Percentiles rank a stretch among this genome's conserved stretches.
Conservation (phyloP, 2,329 filamentous ascomycete genomes). For the Corniculantispora saksenae region DNA sequence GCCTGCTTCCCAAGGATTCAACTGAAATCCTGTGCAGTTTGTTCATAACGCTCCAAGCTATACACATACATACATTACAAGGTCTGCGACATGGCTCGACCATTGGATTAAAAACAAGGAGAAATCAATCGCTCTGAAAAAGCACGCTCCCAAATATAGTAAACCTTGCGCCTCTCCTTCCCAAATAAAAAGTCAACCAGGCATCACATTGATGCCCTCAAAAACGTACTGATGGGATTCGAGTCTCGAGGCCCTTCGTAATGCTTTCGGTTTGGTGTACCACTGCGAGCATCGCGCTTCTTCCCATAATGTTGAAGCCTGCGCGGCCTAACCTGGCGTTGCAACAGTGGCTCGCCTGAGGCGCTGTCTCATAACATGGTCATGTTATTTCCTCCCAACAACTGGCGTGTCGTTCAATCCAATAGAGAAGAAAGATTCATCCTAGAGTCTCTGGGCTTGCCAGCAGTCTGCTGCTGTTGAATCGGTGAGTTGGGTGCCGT, state of each 20-base stretch:
- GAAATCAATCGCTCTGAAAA: background rate
- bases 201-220: background rate
- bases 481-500: constrained; percentile 32
- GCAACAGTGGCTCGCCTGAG: background rate
- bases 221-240: background rate
- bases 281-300: background rate
- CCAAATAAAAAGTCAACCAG: background rate
- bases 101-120: background rate
- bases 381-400: background rate
- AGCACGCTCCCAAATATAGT: background rate
- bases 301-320: background rate
- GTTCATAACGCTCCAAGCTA: background rate
- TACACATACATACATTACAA: constrained; percentile 8
- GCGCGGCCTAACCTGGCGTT: constrained; percentile 11
- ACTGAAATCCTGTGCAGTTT: background rate
- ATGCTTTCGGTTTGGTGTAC: background rate
- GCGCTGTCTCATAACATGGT: background rate
- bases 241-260: background rate
- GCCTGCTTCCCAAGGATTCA: background rate
- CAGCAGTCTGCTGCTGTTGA: constrained; percentile 16
- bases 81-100: background rate
- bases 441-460: constrained; percentile 24
- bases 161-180: background rate
- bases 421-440: constrained; percentile 30
- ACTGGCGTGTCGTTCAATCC: background rate